phyloP scores from a whole-genome alignment of 192 early-diverging fungal species.

The Backusella liffmaniae region DNA sequence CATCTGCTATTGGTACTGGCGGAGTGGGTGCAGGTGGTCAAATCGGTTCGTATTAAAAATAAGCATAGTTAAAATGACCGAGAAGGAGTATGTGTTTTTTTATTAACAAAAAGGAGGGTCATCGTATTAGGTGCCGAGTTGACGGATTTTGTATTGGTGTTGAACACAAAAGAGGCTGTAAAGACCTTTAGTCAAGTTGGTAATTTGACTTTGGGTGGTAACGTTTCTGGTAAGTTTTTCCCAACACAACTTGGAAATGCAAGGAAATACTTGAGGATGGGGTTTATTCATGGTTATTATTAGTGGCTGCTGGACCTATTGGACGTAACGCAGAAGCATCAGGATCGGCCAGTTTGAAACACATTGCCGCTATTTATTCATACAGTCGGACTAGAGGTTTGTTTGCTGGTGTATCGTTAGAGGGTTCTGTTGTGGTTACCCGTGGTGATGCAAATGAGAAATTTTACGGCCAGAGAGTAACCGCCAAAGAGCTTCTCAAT shows the following conservation, averaged over 20 bases:
- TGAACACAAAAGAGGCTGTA: slow-evolving; percentile 85
- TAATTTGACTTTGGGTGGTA: slow-evolving; percentile 89
- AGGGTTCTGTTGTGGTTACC: slow-evolving; percentile 78
- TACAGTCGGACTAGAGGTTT: slow-evolving; percentile 90
- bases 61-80: neutral
- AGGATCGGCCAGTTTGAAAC: slow-evolving; percentile 63
- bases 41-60: slow-evolving; percentile 40
- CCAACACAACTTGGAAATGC: neutral
- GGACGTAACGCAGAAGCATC: slow-evolving; percentile 85
- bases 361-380: slow-evolving; percentile 86
- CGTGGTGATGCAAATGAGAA: slow-evolving; percentile 83
- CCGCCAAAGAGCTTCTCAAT: slow-evolving; percentile 79
- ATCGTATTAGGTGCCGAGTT: slow-evolving; percentile 66
- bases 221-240: slow-evolving; percentile 52
- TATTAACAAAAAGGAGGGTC: neutral
- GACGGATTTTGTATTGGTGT: slow-evolving; percentile 88
- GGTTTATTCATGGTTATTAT: neutral
- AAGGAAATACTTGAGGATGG: slow-evolving; percentile 36
- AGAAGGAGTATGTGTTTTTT: neutral
- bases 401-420: slow-evolving; percentile 76
- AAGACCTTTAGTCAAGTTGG: slow-evolving; percentile 86
- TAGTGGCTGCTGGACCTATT: slow-evolving; percentile 83
- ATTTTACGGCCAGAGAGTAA: slow-evolving; percentile 75
- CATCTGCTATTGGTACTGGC: slow-evolving; percentile 74
- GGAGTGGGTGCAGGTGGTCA: slow-evolving; percentile 84